phyloP scores from a whole-genome alignment of 2,329 filamentous ascomycete species.

The Geosmithia putterillii region DNA sequence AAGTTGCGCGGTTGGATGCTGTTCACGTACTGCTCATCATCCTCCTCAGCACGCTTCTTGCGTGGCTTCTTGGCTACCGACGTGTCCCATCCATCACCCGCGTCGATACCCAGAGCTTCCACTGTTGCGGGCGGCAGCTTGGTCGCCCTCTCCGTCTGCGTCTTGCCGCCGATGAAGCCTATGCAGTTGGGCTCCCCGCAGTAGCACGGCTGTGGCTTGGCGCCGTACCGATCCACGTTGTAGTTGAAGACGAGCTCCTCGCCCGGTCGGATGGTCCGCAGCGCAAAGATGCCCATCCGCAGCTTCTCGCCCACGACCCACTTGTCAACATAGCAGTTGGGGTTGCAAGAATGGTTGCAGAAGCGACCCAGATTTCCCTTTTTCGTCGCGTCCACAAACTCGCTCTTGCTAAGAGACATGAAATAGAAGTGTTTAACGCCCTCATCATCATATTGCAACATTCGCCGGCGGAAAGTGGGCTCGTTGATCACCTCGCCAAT shows the following conservation, averaged over 20 bases:
- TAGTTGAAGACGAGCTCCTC: conserved; percentile 99
- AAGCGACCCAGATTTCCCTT: conserved; percentile 93
- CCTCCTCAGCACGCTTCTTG: conserved; percentile 84
- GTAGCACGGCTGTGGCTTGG: conserved; percentile 93
- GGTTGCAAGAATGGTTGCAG: conserved; percentile 98
- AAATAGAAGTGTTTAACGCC: conserved; percentile 99
- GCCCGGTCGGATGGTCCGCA: conserved; percentile 70
- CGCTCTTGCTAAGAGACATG: conserved; percentile 93
- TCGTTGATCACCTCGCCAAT: conserved; percentile 98
- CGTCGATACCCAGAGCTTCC: conserved; percentile 90
- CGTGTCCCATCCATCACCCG: conserved; percentile 84
- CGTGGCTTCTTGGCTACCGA: conserved; percentile 79
- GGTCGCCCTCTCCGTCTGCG: conserved; percentile 88
- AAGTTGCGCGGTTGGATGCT: conserved; percentile 70
- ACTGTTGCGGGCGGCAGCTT: conserved; percentile 83
- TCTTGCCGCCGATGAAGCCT: conserved; percentile 94
- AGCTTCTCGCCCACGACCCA: conserved; percentile 97
- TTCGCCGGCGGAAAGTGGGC: conserved; percentile 74
- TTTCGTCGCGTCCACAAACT: conserved; percentile 96
- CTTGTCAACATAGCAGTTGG: conserved; percentile 98
- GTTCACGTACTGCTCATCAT: conserved; percentile 93
- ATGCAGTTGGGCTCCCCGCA: conserved; percentile 91
- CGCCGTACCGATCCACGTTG: conserved; percentile 96
- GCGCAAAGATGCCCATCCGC: conserved; percentile 96
- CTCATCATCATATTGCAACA: conserved; percentile 87